Evolutionary conservation across 306 rosid genomes (phyloP), one percentile per base, ranked within the genome.

Genomic region (Cicer bijugum): DNA sequence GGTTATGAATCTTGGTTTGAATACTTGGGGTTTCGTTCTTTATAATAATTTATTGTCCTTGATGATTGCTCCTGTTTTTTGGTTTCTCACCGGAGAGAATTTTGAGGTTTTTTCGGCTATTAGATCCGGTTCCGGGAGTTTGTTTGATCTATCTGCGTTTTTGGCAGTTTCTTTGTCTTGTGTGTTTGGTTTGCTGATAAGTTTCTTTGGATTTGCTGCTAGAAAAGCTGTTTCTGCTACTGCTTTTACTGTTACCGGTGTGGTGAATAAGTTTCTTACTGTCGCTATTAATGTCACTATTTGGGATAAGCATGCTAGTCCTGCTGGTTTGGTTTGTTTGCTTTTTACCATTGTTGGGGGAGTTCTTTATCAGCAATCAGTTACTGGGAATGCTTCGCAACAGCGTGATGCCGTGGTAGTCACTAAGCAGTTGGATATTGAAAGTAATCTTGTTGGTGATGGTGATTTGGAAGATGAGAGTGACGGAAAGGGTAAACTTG

Each of bases 291-390:
- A 94, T 78, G 96, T 94, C 59, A 0, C 73, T 42, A 94, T 94
- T 63, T 94, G 98, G 98, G 98, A 94, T 63, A 94, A 91, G 84
- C 98, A 94, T 78, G 96, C 98, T n/a, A 91, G 87, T 65, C 89
- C 92, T 14, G 82, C 85, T 55, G 98, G 98, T 48, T 82, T 94
- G 92, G 78, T 89, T 71, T 89, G 98, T 83, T 86, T 94, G 74
- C 84, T 94, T 53, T 88, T 88, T 28, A 94, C 99, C 7, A 85
- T 94, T 65, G 75, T 81, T 0, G 99, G 99, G 0, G 99, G 99
- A 12, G 84, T 94, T 73, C 89, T 94, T 48, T 94, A 94, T 82
- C 98, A 94, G 82, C 98, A 94, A 72, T 94, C 98, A 0, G 98
- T 94, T 8, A 87, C 95, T 46, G 78, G 59, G 33, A 84, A 48